Evolutionary conservation across 2,329 filamentous ascomycete species (phyloP).

Genomic region (Aspergillus jensenii): DNA sequence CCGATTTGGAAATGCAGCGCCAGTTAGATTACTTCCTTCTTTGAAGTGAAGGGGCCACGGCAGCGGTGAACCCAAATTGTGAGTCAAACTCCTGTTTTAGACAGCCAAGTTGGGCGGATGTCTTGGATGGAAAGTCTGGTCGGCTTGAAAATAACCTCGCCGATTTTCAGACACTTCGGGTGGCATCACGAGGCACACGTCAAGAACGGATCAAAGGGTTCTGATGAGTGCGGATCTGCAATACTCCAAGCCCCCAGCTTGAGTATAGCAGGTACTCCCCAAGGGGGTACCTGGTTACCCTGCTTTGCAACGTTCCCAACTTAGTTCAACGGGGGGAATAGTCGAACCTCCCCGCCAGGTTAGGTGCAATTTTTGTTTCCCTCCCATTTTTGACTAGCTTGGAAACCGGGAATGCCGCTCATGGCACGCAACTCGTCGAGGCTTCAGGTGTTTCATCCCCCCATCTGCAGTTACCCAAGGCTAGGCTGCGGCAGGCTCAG

Average conservation of each 20-base stretch:
- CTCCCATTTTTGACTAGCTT: not conserved
- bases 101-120: constrained; percentile 20
- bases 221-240: constrained; percentile 20
- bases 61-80: constrained; percentile 23
- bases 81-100: constrained; percentile 15
- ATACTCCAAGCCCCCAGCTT: constrained; percentile 15
- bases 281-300: constrained; percentile 3
- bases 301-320: constrained; percentile 14
- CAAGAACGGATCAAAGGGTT: constrained; percentile 14
- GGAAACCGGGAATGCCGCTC: constrained; percentile 13
- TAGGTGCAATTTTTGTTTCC: not conserved
- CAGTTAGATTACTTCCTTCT: constrained; percentile 7
- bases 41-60: constrained; percentile 17
- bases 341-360: constrained; percentile 1
- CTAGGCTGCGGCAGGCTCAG: constrained; percentile 19
- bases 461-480: constrained; percentile 30
- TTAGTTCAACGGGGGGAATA: constrained; percentile 5
- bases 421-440: constrained; percentile 30
- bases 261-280: constrained; percentile 19
- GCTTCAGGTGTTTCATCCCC: constrained; percentile 31
- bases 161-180: constrained; percentile 18
- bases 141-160: constrained; percentile 19
- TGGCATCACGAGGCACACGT: constrained; percentile 22
- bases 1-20: constrained; percentile 8
- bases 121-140: constrained; percentile 23